Base-by-base conservation (phyloP, 306 rosid genomes). In the Prinsepia uniflora region DNA sequence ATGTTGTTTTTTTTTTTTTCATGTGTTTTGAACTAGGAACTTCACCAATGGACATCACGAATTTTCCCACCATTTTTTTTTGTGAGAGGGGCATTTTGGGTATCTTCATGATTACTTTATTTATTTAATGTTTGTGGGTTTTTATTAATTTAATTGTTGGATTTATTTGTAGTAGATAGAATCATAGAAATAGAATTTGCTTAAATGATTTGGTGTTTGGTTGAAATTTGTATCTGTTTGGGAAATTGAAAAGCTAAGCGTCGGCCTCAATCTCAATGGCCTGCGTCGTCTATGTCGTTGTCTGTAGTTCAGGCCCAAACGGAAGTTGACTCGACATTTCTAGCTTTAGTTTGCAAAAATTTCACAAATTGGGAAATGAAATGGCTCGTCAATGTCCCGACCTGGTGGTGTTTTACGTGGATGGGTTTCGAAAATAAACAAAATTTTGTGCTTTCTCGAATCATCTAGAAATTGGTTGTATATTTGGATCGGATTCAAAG, bases 41-140 rank as follows among this genome's bases (percentile, higher is more conserved):
- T 19, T 68, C 80, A 48, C 66, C 74, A 46, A 58, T 52, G 75
- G 64, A 64, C 43, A 61, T 47, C 42, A 18, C 22, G 65, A 69
- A 67, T 55, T 68, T 75, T 72, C 79, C 77, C 84, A 71, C 80
- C 64, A 76, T 7, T 54, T 80, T 54, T 80, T 75, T 50, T 65
- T 63, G 50, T 63, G 44, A 17, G 5, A 62, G 46, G 83, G 84
- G 62, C 55, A 80, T 72, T 80, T 71, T 76, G 8, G 84, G 80
- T 30, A 56, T 59, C 18, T 59, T 55, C 7, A 9, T 55, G 12
- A 8, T 52, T 17, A 17, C 20, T 52, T 52, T 52, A 76, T 70
- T 59, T 75, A 75, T 75, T 80, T 4, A 80, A 72, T 18, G 18
- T 24, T 19, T 46, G 20, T 20, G 17, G 39, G 14, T 14, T 54